Evolutionary conservation across 1,284 basidiomycete species (phyloP).

Genomic region (Phylloboletellus chloephorus): DNA sequence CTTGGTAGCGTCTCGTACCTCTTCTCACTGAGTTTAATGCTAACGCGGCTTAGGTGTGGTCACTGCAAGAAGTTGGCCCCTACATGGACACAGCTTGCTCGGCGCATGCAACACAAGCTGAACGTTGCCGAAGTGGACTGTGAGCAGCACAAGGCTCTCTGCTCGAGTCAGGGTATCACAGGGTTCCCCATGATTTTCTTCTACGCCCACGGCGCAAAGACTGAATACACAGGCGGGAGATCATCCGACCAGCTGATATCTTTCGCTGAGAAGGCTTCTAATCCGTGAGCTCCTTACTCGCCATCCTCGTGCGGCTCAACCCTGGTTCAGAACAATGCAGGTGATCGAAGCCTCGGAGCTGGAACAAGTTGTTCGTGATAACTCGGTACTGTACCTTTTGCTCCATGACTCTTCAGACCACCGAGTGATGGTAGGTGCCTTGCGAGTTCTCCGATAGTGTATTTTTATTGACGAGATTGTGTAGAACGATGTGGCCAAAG

Average conservation of each 20-base stretch:
- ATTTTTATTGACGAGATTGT: slow-evolving; percentile 1
- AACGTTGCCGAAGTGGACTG: slow-evolving; percentile 85
- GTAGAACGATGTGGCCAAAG: slow-evolving; percentile 45
- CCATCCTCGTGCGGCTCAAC: slow-evolving; percentile 4
- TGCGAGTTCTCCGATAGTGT: neutral
- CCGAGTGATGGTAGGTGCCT: slow-evolving; percentile 39
- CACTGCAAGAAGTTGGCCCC: slow-evolving; percentile 91
- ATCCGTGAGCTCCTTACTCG: slow-evolving; percentile 42
- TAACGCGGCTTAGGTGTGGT: slow-evolving; percentile 52
- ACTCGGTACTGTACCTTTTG: slow-evolving; percentile 71
- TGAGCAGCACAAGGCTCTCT: slow-evolving; percentile 64
- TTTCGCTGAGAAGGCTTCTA: slow-evolving; percentile 68
- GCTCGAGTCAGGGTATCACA: slow-evolving; percentile 56
- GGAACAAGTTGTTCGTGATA: slow-evolving; percentile 43
- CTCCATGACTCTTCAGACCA: slow-evolving; percentile 50
- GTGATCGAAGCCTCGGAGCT: slow-evolving; percentile 51
- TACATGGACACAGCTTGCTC: slow-evolving; percentile 69
- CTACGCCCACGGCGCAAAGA: slow-evolving; percentile 48
- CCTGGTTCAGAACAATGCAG: slow-evolving; percentile 35
- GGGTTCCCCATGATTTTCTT: slow-evolving; percentile 81
- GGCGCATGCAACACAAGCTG: slow-evolving; percentile 59
- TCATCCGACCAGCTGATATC: slow-evolving; percentile 62
- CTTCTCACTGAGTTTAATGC: neutral
- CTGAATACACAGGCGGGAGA: slow-evolving; percentile 68
- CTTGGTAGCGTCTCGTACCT: slow-evolving; percentile 51